Evolutionary conservation across 2,329 filamentous ascomycete genomes (phyloP).

Genomic region (Aspergillus flavus): DNA sequence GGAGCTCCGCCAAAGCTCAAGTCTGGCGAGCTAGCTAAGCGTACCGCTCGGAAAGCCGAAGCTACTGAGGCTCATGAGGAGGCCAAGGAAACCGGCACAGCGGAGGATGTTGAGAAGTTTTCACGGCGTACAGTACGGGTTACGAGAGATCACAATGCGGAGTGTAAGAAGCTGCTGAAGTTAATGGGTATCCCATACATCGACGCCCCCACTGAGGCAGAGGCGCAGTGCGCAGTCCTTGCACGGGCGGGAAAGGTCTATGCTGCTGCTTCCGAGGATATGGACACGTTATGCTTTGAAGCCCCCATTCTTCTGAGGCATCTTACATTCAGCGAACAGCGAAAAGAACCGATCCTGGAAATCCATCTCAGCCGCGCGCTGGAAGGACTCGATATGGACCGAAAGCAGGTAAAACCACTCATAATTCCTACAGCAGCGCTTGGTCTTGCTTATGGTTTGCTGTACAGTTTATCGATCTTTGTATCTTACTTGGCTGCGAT

Average conservation of each 20-base stretch:
- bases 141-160: conserved; percentile 93
- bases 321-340: conserved; percentile 94
- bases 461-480: conserved; percentile 88
- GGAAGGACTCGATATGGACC: conserved; percentile 84
- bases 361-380: conserved; percentile 86
- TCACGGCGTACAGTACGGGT: conserved; percentile 89
- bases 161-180: conserved; percentile 87
- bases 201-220: conserved; percentile 92
- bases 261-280: conserved; percentile 94
- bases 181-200: conserved; percentile 97
- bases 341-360: conserved; percentile 97
- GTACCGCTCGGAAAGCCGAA: conserved; percentile 91
- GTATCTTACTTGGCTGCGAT: conserved; percentile 95
- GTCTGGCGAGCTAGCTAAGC: conserved; percentile 93
- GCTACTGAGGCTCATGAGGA: conserved; percentile 89
- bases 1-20: conserved; percentile 96
- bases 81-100: conserved; percentile 94
- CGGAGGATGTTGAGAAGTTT: conserved; percentile 98
- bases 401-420: conserved; percentile 66
- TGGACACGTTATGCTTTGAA: conserved; percentile 97
- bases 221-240: conserved; percentile 91
- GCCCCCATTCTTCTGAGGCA: conserved; percentile 88
- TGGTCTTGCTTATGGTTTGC: conserved; percentile 18
- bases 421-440: no score
- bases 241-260: conserved; percentile 93